Evolutionary conservation across 2,329 filamentous ascomycete genomes (phyloP), one percentile per base, ranked within the genome.

Genomic region (Furcasterigmium furcatum): DNA sequence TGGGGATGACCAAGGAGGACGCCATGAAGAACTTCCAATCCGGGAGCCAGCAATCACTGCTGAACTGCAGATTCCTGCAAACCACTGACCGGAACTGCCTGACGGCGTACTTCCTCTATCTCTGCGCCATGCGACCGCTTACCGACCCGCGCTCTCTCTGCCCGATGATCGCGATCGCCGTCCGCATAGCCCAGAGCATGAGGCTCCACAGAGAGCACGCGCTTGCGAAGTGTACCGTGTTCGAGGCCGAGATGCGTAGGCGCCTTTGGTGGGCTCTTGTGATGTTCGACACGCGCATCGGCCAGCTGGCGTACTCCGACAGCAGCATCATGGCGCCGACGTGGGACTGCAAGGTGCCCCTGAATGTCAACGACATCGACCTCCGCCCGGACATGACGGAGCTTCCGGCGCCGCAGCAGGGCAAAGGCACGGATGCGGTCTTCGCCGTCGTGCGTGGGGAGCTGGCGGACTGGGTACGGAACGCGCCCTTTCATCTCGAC

Each of bases 211-310:
- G 66, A 6, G 73, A 76, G 49, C 65, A 66, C 4, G 58, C 62
- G 29, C 62, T 62, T 5, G 56, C 57, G 6, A 53, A 57, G 2
- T 62, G 67, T 38, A 53, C 63, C 0, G 71, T 76, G 0, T 85
- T 79, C 50, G 74, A 84, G 46, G 71, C 72, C 4, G 77, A 84
- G 59, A 74, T 84, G 63, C 73, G 81, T 18, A 72, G 82, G 9
- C 71, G 82, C 3, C 57, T 85, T 0, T 85, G 81, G 76, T 79
- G 78, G 65, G 78, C 84, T 51, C 72, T 85, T n/a, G 59, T 82
- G 22, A 70, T 81, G n/a, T 67, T 84, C 2, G 82, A 86, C 51
- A 66, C 74, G 22, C 72, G 75, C 8, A 71, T 72, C 1, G 71
- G 77, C 7, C 77, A 82, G 53, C 70, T 80, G 41, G 71, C 76